Evolutionary conservation across 1,139 yeast species (phyloP).

Genomic region (Geotrichum candidum): DNA sequence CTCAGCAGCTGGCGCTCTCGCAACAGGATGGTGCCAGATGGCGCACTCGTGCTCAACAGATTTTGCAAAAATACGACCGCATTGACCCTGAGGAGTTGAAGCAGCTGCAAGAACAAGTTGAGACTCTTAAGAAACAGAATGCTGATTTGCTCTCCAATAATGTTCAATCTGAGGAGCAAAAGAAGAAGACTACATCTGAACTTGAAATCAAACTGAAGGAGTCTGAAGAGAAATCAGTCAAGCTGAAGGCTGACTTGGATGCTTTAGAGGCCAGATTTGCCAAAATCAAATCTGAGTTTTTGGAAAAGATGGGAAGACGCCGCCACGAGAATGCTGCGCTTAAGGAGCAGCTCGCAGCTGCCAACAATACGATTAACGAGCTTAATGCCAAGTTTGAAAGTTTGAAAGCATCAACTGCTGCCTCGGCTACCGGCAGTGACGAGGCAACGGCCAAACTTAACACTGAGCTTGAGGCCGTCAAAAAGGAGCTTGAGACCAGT

Average conservation of each 20-base stretch:
- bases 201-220: constrained; percentile 12
- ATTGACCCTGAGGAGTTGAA: constrained; percentile 45
- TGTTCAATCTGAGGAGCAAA: constrained; percentile 5
- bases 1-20: constrained; percentile 37
- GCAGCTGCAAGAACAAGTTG: constrained; percentile 36
- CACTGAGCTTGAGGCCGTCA: constrained; percentile 17
- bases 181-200: not conserved
- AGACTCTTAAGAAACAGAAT: constrained; percentile 26
- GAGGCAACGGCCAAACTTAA: constrained; percentile 5
- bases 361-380: constrained; percentile 17
- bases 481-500: constrained; percentile 12
- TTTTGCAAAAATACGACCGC: constrained; percentile 38
- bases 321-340: constrained; percentile 22
- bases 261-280: constrained; percentile 24
- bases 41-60: constrained; percentile 47
- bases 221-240: constrained; percentile 8
- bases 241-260: constrained; percentile 13
- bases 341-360: constrained; percentile 24
- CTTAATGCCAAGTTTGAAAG: constrained; percentile 22
- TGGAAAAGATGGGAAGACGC: constrained; percentile 29
- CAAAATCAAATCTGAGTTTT: constrained; percentile 29
- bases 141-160: constrained; percentile 13
- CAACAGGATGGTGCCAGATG: constrained; percentile 46
- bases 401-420: constrained; percentile 27
- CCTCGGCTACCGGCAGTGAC: constrained; percentile 16